phyloP scores from a whole-genome alignment of 495 filamentous ascomycete genomes.

The Podospora pseudopauciseta region DNA sequence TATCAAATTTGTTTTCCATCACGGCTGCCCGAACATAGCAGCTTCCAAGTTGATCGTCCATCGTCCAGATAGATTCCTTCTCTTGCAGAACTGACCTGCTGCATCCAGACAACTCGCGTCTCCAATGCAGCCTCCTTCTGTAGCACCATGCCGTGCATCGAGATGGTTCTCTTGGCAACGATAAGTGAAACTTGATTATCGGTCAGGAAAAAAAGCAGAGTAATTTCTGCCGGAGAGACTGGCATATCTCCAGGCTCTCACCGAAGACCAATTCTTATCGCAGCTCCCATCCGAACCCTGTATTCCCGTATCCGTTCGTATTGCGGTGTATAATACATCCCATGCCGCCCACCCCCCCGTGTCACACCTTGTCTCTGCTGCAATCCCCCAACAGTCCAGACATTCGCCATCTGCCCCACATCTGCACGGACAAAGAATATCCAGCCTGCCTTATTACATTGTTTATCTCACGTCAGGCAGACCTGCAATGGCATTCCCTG shows the following conservation, averaged over 20 bases:
- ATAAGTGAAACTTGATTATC: background rate
- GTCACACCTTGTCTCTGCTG: background rate
- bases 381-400: background rate
- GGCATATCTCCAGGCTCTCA: background rate
- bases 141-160: background rate
- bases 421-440: background rate
- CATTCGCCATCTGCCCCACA: background rate
- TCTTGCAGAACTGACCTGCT: background rate
- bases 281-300: conserved; percentile 5
- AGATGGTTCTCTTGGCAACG: background rate
- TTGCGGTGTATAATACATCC: background rate
- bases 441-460: background rate
- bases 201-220: background rate
- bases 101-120: background rate
- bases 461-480: background rate
- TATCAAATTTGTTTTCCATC: background rate
- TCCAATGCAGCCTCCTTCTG: background rate
- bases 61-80: background rate
- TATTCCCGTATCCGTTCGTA: background rate
- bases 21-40: background rate
- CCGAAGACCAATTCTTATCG: background rate
- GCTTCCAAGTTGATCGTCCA: background rate
- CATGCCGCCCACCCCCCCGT: background rate
- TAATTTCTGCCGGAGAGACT: background rate
- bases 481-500: background rate